Conservation (phyloP, 345 rosid genomes). For the Alliaria petiolata region DNA sequence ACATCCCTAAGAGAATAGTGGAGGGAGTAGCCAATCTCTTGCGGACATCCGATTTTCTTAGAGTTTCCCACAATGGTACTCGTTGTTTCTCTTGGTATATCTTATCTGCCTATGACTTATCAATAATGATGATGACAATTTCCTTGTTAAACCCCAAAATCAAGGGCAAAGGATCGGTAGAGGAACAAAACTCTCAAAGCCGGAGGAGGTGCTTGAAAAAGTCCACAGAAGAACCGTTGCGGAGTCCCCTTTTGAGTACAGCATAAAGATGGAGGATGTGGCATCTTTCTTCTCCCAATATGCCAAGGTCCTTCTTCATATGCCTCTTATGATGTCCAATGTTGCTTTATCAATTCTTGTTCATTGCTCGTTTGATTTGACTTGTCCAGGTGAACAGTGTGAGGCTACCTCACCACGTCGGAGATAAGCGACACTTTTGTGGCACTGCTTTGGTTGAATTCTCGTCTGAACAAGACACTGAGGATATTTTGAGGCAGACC, state of each 20-base stretch:
- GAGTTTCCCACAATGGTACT: conserved; percentile 39
- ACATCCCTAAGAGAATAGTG: conserved; percentile 18
- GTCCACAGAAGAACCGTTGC: conserved; percentile 46
- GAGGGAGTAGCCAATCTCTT: conserved; percentile 31
- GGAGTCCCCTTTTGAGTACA: conserved; percentile 42
- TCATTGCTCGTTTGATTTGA: neutral
- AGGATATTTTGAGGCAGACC: conserved; percentile 34
- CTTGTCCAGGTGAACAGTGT: conserved; percentile 46
- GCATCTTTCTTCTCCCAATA: conserved; percentile 40
- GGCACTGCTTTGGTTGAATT: conserved; percentile 60
- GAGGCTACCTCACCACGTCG: conserved; percentile 50
- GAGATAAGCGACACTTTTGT: conserved; percentile 44
- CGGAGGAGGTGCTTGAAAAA: conserved; percentile 40
- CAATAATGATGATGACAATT: neutral
- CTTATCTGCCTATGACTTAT: neutral
- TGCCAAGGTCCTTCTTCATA: conserved; percentile 37
- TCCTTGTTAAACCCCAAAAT: neutral
- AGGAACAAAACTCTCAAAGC: conserved; percentile 34
- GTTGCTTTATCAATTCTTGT: neutral
- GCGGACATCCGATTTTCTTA: conserved; percentile 28
- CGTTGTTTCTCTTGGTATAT: neutral
- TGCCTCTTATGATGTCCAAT: neutral
- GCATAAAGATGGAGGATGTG: conserved; percentile 37
- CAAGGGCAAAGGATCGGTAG: conserved; percentile 48
- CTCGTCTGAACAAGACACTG: conserved; percentile 42